Evolutionary conservation across 768 basidiomycete genomes (phyloP), one percentile per base, ranked within the genome.

Genomic region (Cystofilobasidium capitatum): DNA sequence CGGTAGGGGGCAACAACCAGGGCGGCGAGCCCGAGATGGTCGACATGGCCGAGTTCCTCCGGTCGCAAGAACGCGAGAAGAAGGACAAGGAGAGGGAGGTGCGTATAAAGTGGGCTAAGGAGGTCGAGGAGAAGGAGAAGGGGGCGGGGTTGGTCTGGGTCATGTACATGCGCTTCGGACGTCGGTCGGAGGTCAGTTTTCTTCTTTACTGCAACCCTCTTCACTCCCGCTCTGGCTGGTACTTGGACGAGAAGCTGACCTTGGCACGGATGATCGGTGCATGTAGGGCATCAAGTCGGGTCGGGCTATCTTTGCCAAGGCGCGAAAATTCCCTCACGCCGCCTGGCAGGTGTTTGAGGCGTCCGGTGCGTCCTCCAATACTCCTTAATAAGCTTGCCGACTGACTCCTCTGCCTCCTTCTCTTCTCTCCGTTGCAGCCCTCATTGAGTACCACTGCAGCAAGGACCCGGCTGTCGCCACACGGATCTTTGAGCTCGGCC

Each of bases 341-440:
- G 75, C 89, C 20, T 98, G 96, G 96, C 88, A 93, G 73, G 88
- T 91, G 0, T 94, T 86, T 72, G 93, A 98, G 76, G 88, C 92
- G 49, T 86, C 89, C 64, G 92, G 92, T 93, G 70, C 40, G 81
- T 75, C 59, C 16, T 12, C 29, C 13, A 0, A 29, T 37, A 9
- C 12, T 36, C 17, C n/a, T 61, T 35, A 62, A 16, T 58, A 20
- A 40, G 22, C 40, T 10, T 24, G 47, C 29, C 14, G 14, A 13
- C 9, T 4, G n/a, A 36, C 12, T n/a, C n/a, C n/a, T n/a, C n/a
- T n/a, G n/a, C 26, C 24, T 31, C 20, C n/a, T 29, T 0, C 44
- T 39, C 22, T 13, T 29, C 14, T 42, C 13, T 45, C 13, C 13
- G 0, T 40, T 12, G 22, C 74, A 92, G 96, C 96, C 0, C 75